Percentiles rank a stretch among this genome's conserved stretches.
Conservation (phyloP, 23 red algal genomes). For the Gracilariopsis chorda region DNA sequence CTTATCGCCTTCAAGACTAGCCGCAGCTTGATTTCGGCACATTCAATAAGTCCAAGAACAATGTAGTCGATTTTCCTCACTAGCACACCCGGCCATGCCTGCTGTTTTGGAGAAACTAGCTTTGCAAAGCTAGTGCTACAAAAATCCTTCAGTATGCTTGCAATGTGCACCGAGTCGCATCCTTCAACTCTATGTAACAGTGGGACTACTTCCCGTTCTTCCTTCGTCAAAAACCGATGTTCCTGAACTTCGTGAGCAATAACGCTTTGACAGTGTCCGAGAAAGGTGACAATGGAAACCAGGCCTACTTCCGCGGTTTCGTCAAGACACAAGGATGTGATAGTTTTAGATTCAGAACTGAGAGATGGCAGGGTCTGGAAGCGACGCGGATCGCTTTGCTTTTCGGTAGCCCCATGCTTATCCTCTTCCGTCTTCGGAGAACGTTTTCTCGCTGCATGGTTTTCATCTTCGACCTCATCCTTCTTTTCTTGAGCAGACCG, state of each 20-base stretch:
- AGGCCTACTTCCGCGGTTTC: constrained; percentile 12
- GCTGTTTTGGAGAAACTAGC: neutral
- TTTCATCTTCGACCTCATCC: neutral
- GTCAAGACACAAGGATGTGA: constrained; percentile 18
- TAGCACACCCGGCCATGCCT: constrained; percentile 10
- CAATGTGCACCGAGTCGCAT: neutral
- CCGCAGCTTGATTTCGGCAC: neutral
- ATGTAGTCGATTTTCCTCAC: constrained; percentile 19
- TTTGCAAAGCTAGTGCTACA: constrained; percentile 10
- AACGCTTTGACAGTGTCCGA: neutral
- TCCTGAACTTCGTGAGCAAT: neutral
- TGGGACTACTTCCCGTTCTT: neutral
- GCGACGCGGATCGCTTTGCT: neutral
- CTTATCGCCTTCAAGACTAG: neutral
- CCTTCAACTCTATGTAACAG: neutral
- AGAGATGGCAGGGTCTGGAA: neutral
- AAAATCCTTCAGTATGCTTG: neutral
- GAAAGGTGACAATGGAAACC: constrained; percentile 3
- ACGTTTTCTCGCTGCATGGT: neutral
- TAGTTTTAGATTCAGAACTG: neutral
- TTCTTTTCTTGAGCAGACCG: neutral
- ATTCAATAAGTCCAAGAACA: neutral
- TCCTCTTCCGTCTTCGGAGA: neutral
- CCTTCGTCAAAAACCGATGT: neutral
- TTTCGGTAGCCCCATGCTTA: neutral